phyloP scores from a whole-genome alignment of 2,329 filamentous ascomycete species.

The Aureobasidium sp. region DNA sequence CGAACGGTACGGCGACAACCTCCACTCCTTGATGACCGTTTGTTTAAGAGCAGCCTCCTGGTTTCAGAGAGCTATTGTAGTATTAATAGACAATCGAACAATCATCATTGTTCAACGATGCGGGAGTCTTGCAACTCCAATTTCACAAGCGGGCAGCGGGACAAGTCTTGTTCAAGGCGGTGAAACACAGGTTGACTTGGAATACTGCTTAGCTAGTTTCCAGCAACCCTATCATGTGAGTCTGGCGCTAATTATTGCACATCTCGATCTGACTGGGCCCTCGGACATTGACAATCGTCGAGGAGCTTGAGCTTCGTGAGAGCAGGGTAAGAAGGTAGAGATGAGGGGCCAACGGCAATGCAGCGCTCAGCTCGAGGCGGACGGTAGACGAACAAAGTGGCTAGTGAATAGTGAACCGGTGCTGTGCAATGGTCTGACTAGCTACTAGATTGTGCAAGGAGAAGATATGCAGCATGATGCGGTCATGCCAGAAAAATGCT shows the following conservation, averaged over 20 bases:
- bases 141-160: background rate
- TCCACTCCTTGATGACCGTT: slow-evolving; percentile 6
- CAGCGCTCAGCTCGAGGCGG: background rate
- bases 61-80: background rate
- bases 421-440: background rate
- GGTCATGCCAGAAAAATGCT: background rate
- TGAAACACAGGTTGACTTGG: slow-evolving; percentile 2
- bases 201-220: slow-evolving; percentile 6
- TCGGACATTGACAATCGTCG: background rate
- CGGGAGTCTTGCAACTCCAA: slow-evolving; percentile 5
- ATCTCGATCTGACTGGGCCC: background rate
- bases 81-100: slow-evolving; percentile 2
- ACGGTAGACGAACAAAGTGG: slow-evolving; percentile 5
- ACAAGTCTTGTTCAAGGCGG: slow-evolving; percentile 7
- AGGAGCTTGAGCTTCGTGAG: background rate
- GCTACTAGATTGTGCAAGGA: background rate
- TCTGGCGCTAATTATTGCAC: background rate
- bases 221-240: slow-evolving; percentile 1
- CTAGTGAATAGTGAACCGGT: slow-evolving; percentile 5
- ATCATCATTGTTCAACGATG: background rate
- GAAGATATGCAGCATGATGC: background rate
- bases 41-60: background rate
- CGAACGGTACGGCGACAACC: slow-evolving; percentile 1
- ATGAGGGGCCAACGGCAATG: slow-evolving; percentile 9
- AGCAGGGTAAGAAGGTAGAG: background rate